Evolutionary conservation across 768 basidiomycete species (phyloP).

Genomic region (Termitomyces sp.): DNA sequence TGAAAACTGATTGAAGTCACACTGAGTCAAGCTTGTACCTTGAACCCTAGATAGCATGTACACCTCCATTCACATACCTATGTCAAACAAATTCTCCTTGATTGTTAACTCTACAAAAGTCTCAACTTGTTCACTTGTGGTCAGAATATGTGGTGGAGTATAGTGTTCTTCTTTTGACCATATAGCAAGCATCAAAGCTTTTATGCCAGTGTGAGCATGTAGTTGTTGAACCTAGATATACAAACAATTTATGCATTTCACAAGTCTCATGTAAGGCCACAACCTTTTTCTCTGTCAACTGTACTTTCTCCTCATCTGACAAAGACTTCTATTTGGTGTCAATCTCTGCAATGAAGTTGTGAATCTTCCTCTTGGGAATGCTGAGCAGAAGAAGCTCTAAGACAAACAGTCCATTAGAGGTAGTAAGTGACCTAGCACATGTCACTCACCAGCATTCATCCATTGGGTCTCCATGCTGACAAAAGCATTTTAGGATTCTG

Average conservation of each 20-base stretch:
- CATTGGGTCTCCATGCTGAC: neutral
- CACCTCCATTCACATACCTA: neutral
- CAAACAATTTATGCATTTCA: neutral
- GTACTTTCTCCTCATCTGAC: neutral
- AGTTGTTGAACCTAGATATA: neutral
- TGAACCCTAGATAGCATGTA: neutral
- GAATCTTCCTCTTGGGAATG: neutral
- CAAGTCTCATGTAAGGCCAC: neutral
- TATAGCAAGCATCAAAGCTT: constrained; percentile 2
- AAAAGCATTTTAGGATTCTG: too few relatives aligned
- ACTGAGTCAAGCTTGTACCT: neutral
- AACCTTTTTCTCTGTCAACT: neutral
- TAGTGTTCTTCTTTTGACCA: neutral
- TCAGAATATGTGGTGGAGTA: neutral
- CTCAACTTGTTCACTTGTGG: neutral
- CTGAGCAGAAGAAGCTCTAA: too few relatives aligned
- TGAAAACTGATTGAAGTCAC: neutral
- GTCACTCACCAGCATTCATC: neutral
- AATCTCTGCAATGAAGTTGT: neutral
- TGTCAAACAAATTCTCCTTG: neutral
- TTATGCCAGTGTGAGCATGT: neutral
- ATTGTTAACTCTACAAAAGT: neutral
- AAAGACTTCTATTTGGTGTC: neutral
- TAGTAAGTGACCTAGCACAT: neutral
- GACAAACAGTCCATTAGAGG: neutral